Evolutionary conservation across 345 rosid genomes (phyloP), one percentile per base, ranked within the genome.

Genomic region (Pelargonium nanum): DNA sequence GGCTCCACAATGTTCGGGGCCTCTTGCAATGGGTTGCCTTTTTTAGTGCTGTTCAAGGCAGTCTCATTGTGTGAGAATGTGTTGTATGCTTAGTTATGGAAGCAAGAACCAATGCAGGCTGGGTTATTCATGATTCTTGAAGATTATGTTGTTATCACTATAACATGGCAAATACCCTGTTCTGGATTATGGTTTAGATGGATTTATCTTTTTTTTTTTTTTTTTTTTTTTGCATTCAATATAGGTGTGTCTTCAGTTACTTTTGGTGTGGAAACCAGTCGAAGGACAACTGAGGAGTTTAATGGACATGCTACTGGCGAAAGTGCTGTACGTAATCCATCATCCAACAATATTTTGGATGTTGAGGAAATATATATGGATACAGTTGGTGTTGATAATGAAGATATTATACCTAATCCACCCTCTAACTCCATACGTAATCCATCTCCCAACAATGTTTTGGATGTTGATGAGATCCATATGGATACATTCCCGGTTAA

Each of bases 241-340:
- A 55, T 65, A 85, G 91, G 78, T 56, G 53, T 63, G 74, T 26
- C 73, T 55, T 61, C 26, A 52, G 77, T 57, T 69, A 67, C 68
- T 54, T 57, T 71, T 44, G 75, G 71, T 69, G 61, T 67, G 22
- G 64, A 44, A 72, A 59, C 72, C 44, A 68, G 62, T 58, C 65
- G 24, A 66, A 75, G 75, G 71, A 70, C 74, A 23, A 44, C 70
- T 24, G 70, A 65, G 51, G 78, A 65, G 58, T 65, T 66, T 64
- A 20, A 63, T 72, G 48, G 48, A 2, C 70, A 63, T 60, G 61
- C 23, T 21, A 56, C 68, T 59, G 60, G 72, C 45, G 53, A 34
- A 55, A 59, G 22, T 55, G 54, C 59, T 24, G 63, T 58, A 7
- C 32, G 32, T 4, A 13, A 19, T 24, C 12, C 24, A 34, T 56